Evolutionary conservation across 2,329 filamentous ascomycete genomes (phyloP).

Genomic region (Cadophora luteo-olivacea): DNA sequence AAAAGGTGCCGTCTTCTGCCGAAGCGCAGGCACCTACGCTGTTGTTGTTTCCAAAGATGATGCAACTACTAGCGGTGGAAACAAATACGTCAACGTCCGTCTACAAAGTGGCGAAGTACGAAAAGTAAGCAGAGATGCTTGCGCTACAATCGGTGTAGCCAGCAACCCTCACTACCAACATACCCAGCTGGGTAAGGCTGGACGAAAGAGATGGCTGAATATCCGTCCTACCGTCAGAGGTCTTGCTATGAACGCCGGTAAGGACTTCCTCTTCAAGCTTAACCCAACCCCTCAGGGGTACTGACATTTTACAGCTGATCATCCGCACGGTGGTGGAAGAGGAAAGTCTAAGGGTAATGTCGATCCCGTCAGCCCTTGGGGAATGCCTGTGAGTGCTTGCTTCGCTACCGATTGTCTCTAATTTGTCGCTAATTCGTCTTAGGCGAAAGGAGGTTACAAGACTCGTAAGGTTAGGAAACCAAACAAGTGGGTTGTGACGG

Average conservation of each 20-base stretch:
- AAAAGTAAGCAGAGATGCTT: constrained; percentile 88
- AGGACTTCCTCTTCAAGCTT: constrained; percentile 41
- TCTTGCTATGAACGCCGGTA: constrained; percentile 97
- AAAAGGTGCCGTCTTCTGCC: constrained; percentile 85
- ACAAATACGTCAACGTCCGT: constrained; percentile 81
- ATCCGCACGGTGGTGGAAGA: constrained; percentile 98
- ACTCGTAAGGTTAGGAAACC: constrained; percentile 86
- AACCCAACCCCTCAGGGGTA: constrained; percentile 27
- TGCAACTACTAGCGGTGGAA: constrained; percentile 66
- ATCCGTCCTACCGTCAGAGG: constrained; percentile 95
- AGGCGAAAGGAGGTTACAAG: constrained; percentile 89
- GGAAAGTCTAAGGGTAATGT: constrained; percentile 99
- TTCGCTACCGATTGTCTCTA: constrained; percentile 12
- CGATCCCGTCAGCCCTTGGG: constrained; percentile 95
- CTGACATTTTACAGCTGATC: constrained; percentile 67
- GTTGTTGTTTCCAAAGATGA: constrained; percentile 90
- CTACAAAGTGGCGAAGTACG: constrained; percentile 93
- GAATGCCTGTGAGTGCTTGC: constrained; percentile 76
- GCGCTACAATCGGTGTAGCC: constrained; percentile 90
- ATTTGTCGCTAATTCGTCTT: constrained; percentile 42
- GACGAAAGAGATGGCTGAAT: constrained; percentile 90
- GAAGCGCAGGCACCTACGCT: constrained; percentile 92
- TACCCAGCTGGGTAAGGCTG: constrained; percentile 91
- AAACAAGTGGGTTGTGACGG: constrained; percentile 89
- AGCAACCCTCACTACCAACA: constrained; percentile 95